These are phyloP conservation scores for Purpureocillium takamizusanense DNA, from an alignment of 2,329 filamentous ascomycete genomes.

Conservation along the genomic window DNA sequence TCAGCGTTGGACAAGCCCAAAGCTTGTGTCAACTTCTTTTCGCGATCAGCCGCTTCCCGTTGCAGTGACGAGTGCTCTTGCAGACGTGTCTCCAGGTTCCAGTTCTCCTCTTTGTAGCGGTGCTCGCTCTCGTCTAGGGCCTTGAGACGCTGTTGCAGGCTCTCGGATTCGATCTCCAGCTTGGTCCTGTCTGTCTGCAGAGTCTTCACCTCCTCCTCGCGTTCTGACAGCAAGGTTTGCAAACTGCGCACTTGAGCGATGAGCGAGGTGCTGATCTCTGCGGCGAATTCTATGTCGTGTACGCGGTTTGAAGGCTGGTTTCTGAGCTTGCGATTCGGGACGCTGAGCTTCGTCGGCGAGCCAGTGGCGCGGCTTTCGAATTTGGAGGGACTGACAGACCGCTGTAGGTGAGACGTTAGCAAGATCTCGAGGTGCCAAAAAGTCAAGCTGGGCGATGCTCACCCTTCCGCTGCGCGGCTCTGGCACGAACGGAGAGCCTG, in stretches of 20 bases:
- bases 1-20: constrained; percentile 63
- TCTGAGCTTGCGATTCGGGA: constrained; percentile 78
- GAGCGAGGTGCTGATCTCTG: constrained; percentile 91
- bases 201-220: constrained; percentile 75
- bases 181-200: constrained; percentile 66
- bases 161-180: constrained; percentile 75
- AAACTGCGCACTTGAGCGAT: constrained; percentile 90
- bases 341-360: constrained; percentile 81
- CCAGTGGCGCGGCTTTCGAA: constrained; percentile 78
- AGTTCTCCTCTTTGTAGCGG: constrained; percentile 96
- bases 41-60: constrained; percentile 70
- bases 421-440: not conserved
- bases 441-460: constrained; percentile 18
- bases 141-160: constrained; percentile 70
- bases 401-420: constrained; percentile 30
- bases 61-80: constrained; percentile 70
- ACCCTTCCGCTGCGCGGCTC: constrained; percentile 45
- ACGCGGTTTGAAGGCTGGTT: constrained; percentile 84
- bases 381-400: constrained; percentile 63
- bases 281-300: constrained; percentile 96
- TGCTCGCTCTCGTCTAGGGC: constrained; percentile 88
- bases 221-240: constrained; percentile 75
- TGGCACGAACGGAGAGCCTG: constrained; percentile 42
- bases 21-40: constrained; percentile 69
- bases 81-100: constrained; percentile 87